Evolutionary conservation across 1,139 yeast species (phyloP).

Genomic region (Yarrowia galli): DNA sequence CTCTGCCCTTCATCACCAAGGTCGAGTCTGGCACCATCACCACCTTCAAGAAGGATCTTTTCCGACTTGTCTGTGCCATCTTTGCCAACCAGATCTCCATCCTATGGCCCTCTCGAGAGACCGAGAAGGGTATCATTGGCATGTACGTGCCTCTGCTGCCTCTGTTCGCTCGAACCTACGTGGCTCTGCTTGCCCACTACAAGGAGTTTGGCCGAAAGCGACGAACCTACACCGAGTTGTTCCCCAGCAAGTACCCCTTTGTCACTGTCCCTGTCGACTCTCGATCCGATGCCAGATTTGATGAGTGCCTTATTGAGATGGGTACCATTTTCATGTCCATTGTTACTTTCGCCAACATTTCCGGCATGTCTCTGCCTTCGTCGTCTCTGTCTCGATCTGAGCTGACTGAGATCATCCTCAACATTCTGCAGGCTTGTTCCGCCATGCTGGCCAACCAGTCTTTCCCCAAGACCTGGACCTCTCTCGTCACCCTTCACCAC

Average conservation of each 20-base stretch:
- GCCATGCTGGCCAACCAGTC: slow-evolving; percentile 51
- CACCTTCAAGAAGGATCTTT: slow-evolving; percentile 46
- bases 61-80: slow-evolving; percentile 49
- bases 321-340: slow-evolving; percentile 54
- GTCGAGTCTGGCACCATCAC: slow-evolving; percentile 46
- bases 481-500: slow-evolving; percentile 52
- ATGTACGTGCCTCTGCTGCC: slow-evolving; percentile 50
- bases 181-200: slow-evolving; percentile 46
- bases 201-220: slow-evolving; percentile 42
- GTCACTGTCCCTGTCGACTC: slow-evolving; percentile 74
- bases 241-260: slow-evolving; percentile 75
- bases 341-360: slow-evolving; percentile 48
- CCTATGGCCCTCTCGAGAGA: slow-evolving; percentile 48
- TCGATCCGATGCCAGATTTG: slow-evolving; percentile 70
- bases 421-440: slow-evolving; percentile 54
- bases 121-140: slow-evolving; percentile 47
- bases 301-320: slow-evolving; percentile 76
- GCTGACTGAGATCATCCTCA: slow-evolving; percentile 48
- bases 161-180: slow-evolving; percentile 48
- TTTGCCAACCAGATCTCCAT: slow-evolving; percentile 49
- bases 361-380: slow-evolving; percentile 64
- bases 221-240: slow-evolving; percentile 54
- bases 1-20: slow-evolving; percentile 49
- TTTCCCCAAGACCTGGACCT: slow-evolving; percentile 54
- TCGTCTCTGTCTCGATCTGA: slow-evolving; percentile 60